Evolutionary conservation across 2,329 filamentous ascomycete species (phyloP).

Genomic region (Cladosporium sp.): DNA sequence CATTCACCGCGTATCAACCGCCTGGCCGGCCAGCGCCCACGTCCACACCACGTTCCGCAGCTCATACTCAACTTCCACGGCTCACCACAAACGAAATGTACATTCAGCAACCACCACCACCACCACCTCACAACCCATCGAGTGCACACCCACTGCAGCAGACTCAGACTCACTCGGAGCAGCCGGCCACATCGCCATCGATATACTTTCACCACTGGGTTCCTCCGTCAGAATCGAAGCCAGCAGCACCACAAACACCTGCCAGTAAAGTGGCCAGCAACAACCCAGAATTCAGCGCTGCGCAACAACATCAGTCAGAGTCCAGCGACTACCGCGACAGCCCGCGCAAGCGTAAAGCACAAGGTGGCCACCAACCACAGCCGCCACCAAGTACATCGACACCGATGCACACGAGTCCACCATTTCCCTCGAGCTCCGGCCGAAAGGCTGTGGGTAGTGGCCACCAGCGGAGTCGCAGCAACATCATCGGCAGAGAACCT

Average conservation of each 20-base stretch:
- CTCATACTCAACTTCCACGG: conserved; percentile 46
- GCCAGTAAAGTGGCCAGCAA: conserved; percentile 48
- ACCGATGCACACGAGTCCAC: conserved; percentile 45
- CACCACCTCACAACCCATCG: conserved; percentile 30
- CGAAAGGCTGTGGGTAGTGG: conserved; percentile 33
- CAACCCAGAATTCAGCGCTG: conserved; percentile 43
- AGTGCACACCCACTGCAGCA: conserved; percentile 40
- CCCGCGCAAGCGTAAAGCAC: conserved; percentile 79
- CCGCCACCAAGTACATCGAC: conserved; percentile 47
- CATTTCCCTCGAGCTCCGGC: conserved; percentile 53
- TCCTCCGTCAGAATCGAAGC: conserved; percentile 60
- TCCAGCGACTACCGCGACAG: conserved; percentile 64
- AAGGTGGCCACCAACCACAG: conserved; percentile 48
- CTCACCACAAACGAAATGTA: conserved; percentile 52
- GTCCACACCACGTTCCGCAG: conserved; percentile 42
- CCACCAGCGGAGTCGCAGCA: conserved; percentile 63
- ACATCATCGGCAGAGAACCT: conserved; percentile 44
- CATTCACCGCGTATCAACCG: conserved; percentile 37
- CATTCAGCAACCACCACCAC: conserved; percentile 45
- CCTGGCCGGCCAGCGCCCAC: conserved; percentile 31
- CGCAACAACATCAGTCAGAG: conserved; percentile 49
- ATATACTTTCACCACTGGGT: conserved; percentile 95
- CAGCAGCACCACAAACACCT: conserved; percentile 62
- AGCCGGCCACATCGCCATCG: conserved; percentile 63
- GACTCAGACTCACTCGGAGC: conserved; percentile 53